Conservation (phyloP, 257 asterid genomes). For the Agastache rugosa region DNA sequence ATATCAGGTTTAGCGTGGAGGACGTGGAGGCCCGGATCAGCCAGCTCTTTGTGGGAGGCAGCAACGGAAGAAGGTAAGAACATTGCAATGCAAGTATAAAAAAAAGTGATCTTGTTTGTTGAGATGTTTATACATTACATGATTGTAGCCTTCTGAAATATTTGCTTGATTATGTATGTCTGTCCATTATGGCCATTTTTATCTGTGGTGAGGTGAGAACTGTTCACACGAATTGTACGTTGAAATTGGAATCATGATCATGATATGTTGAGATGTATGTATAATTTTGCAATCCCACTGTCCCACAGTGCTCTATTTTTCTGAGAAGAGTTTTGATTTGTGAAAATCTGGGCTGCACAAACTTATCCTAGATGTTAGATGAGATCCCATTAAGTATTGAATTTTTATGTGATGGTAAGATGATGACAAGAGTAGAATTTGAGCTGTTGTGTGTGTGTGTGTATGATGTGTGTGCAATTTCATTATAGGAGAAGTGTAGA, state of each 20-base stretch:
- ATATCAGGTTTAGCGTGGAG: conserved; percentile 69
- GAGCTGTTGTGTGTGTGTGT: not conserved
- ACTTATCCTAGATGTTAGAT: not conserved
- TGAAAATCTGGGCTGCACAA: not conserved
- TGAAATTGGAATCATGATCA: conserved; percentile 26
- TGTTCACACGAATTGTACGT: conserved; percentile 33
- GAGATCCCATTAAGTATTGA: not conserved
- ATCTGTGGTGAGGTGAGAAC: conserved; percentile 26
- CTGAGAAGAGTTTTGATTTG: not conserved
- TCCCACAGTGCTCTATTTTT: not conserved
- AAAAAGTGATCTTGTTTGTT: conserved; percentile 36
- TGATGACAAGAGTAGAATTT: not conserved
- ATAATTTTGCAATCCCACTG: conserved; percentile 15
- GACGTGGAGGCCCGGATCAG: conserved; percentile 75
- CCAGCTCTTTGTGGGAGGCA: conserved; percentile 66
- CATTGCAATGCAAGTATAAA: conserved; percentile 37
- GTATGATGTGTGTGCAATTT: not conserved
- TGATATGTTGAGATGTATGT: conserved; percentile 32
- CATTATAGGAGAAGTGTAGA: not conserved
- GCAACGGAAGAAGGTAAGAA: conserved; percentile 67
- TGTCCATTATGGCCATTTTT: conserved; percentile 8
- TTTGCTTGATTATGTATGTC: conserved; percentile 40
- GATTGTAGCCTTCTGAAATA: conserved; percentile 34
- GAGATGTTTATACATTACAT: conserved; percentile 33
- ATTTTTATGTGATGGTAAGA: not conserved